Percentiles rank a stretch among this genome's conserved stretches.
Conservation (phyloP, 257 asterid genomes). For the Nicotiana noctiflora region DNA sequence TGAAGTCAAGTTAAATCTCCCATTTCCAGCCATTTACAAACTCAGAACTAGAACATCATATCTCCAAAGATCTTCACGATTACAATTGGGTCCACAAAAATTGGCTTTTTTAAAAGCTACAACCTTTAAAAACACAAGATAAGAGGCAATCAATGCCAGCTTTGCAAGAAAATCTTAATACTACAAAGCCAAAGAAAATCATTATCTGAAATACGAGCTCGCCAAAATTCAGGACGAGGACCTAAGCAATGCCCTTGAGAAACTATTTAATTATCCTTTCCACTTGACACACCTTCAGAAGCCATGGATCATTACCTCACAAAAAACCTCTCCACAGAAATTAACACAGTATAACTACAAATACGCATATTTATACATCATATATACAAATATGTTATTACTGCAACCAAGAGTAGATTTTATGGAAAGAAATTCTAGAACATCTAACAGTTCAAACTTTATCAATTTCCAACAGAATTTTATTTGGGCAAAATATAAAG, state of each 20-base stretch:
- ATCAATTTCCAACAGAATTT: neutral
- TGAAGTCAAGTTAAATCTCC: conserved; percentile 60
- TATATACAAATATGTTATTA: too few relatives aligned
- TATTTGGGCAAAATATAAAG: neutral
- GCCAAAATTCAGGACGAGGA: neutral
- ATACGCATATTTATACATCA: neutral
- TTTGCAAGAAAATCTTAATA: neutral
- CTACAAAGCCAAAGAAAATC: neutral
- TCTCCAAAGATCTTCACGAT: conserved; percentile 18
- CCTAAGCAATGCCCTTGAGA: neutral
- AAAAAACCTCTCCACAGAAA: neutral
- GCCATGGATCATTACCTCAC: neutral
- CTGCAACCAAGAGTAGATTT: neutral
- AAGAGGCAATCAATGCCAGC: conserved; percentile 2
- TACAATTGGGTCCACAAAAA: conserved; percentile 16
- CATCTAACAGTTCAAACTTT: neutral
- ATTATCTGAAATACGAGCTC: neutral
- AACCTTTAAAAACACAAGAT: conserved; percentile 10
- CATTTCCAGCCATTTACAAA: conserved; percentile 67
- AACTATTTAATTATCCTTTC: neutral
- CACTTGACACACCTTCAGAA: neutral
- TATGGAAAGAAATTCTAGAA: neutral
- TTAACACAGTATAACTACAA: neutral
- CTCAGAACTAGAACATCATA: conserved; percentile 31
- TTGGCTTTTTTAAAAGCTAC: conserved; percentile 15